Percentiles rank a stretch among this genome's conserved stretches.
Conservation (phyloP, 2,329 filamentous ascomycete species). For the Zopfia rhizophila region DNA sequence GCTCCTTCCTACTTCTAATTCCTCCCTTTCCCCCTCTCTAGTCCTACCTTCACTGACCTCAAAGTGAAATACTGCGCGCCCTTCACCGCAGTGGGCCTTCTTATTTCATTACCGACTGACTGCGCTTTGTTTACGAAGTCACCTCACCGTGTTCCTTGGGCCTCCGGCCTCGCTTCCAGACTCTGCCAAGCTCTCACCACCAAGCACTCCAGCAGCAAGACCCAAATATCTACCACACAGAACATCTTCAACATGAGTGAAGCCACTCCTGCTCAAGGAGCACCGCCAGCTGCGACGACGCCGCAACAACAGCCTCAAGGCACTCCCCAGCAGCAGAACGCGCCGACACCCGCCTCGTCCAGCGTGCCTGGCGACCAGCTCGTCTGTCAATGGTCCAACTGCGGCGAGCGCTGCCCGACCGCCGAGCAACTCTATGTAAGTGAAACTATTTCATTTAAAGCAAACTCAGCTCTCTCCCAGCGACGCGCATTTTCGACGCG, state of each 20-base stretch:
- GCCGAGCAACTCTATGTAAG: conserved; percentile 72
- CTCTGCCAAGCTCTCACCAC: conserved; percentile 19
- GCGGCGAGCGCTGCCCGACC: conserved; percentile 67
- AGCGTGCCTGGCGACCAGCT: conserved; percentile 55
- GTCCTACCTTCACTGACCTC: conserved; percentile 6
- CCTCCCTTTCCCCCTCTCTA: conserved; percentile 14
- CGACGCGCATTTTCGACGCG: conserved; percentile 5
- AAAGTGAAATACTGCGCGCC: neutral
- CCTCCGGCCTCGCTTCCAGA: conserved; percentile 9
- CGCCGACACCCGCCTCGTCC: conserved; percentile 42
- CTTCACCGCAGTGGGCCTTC: neutral
- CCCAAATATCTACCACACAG: conserved; percentile 2
- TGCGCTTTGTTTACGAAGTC: neutral
- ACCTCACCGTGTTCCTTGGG: neutral
- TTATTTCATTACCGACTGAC: neutral
- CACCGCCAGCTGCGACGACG: conserved; percentile 7
- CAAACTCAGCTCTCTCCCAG: neutral
- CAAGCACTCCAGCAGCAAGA: neutral
- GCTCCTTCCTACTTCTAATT: conserved; percentile 19
- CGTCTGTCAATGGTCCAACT: conserved; percentile 71
- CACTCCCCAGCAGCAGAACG: conserved; percentile 45
- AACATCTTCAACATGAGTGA: conserved; percentile 22
- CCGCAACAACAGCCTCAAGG: conserved; percentile 42
- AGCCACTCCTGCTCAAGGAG: conserved; percentile 15
- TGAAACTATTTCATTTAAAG: conserved; percentile 13